phyloP scores from a whole-genome alignment of 192 early-diverging fungal genomes.

The Entomortierella chlamydospora region DNA sequence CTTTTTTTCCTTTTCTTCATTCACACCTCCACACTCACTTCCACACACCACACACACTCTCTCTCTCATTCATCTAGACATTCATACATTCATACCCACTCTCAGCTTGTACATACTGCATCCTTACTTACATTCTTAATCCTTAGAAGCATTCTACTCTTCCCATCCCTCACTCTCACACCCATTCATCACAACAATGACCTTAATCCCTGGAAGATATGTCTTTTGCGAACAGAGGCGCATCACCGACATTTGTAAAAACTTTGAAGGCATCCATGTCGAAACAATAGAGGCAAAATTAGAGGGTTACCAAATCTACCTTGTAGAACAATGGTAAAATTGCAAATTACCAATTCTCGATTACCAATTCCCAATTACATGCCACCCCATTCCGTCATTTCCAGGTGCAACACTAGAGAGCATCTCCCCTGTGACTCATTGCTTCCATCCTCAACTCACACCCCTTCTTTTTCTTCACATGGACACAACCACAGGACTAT shows the following conservation, averaged over 20 bases:
- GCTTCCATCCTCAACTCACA: background rate
- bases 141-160: too few species aligned
- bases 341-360: too few species aligned
- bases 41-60: background rate
- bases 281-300: constrained; percentile 22
- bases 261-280: constrained; percentile 38
- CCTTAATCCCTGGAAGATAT: constrained; percentile 26
- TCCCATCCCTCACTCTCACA: too few species aligned
- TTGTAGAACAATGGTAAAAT: constrained; percentile 55
- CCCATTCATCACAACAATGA: constrained; percentile 4
- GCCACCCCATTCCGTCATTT: too few species aligned
- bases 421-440: too few species aligned
- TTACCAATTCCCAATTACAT: too few species aligned
- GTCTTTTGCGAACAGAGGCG: constrained; percentile 45
- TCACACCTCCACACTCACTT: background rate
- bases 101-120: too few species aligned
- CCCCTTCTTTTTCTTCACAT: background rate
- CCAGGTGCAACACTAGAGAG: too few species aligned
- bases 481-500: constrained; percentile 28
- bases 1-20: background rate
- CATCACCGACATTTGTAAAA: constrained; percentile 36
- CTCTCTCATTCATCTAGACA: too few species aligned
- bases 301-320: constrained; percentile 52
- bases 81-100: too few species aligned
- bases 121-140: too few species aligned